phyloP scores from a whole-genome alignment of 306 rosid genomes.

The Prosopis cineraria region DNA sequence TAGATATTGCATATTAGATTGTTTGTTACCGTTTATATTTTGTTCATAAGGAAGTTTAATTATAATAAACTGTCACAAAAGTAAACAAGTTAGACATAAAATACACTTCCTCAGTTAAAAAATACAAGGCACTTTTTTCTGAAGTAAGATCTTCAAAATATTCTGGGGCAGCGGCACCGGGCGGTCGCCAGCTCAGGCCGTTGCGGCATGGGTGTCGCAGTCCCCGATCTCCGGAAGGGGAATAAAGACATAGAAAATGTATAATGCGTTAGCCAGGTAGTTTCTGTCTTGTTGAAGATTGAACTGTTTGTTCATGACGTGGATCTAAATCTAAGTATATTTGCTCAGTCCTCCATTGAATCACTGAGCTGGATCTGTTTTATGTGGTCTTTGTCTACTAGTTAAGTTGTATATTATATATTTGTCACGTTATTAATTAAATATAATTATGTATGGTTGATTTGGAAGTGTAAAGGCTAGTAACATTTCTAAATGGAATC shows the following conservation, averaged over 20 bases:
- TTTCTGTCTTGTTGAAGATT: background rate
- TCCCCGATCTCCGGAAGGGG: conserved; percentile 22
- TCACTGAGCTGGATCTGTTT: background rate
- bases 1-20: no score
- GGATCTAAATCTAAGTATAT: background rate
- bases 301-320: background rate
- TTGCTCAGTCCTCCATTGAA: background rate
- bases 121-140: no score
- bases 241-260: background rate
- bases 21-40: no score
- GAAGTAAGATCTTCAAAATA: no score
- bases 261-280: background rate
- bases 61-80: no score
- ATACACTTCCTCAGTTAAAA: no score
- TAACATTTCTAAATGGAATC: background rate
- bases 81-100: no score
- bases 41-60: no score
- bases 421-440: background rate
- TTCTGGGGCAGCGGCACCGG: no score
- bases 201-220: no score
- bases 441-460: background rate
- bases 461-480: background rate
- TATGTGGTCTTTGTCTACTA: background rate
- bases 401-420: background rate
- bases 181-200: no score